A percentile compares a stretch with the other conserved stretches of the same genome.
These are phyloP conservation scores for Solanum sitiens DNA, from an alignment of 257 asterid species.

Conservation along the genomic window DNA sequence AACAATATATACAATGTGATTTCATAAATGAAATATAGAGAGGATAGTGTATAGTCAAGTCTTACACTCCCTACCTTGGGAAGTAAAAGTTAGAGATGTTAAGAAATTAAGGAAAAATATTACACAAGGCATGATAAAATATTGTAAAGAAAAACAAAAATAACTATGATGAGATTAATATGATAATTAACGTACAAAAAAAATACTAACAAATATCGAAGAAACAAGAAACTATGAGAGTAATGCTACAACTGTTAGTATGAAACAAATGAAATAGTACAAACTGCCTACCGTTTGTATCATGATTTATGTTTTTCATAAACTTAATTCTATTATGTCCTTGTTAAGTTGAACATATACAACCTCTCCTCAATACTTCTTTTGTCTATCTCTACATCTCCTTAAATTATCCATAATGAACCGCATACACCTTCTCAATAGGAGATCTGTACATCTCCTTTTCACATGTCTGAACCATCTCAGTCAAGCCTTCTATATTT, in stretches of 20 bases:
- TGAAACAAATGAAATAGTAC: neutral
- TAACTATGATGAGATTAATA: no score
- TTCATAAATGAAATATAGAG: no score
- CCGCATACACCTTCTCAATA: neutral
- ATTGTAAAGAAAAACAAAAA: no score
- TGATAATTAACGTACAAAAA: neutral
- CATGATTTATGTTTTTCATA: neutral
- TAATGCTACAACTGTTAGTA: neutral
- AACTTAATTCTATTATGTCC: neutral
- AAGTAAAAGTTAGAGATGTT: no score
- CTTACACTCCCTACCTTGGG: no score
- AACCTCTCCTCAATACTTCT: neutral
- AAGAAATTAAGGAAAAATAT: no score
- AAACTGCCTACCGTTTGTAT: neutral
- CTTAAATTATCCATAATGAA: no score
- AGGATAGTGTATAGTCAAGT: no score
- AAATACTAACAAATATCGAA: neutral
- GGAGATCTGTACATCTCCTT: neutral
- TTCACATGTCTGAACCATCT: neutral
- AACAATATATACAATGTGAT: no score
- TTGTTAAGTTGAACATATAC: neutral
- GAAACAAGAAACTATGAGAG: neutral
- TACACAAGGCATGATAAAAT: neutral
- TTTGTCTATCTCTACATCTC: no score
- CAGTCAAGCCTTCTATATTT: neutral